Base-by-base conservation (phyloP, 192 early-diverging fungal species). In the Backusella psychrophila region DNA sequence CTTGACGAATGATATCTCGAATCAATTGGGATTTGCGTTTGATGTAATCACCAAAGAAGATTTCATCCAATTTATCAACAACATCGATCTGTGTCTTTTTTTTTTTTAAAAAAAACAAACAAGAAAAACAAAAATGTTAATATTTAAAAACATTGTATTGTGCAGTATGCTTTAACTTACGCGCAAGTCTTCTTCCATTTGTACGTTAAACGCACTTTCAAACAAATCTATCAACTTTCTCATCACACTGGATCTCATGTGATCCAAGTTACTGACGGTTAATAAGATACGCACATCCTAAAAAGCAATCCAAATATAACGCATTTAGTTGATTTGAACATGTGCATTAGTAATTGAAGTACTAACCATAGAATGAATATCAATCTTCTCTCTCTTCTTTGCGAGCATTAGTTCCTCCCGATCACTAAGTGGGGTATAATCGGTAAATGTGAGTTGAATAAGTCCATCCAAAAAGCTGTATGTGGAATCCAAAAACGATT, bases 41-140 rank as follows among this genome's bases (percentile, higher is more conserved):
- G 73, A 96, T 89, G 72, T 96, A 99, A 78, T 93, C 94, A 9
- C 90, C 87, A 80, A 98, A 96, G 44, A 98, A 80, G 66, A 97
- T 90, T 17, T 78, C 85, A 80, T 97, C 94, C 71, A 98, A 77
- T 71, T 94, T 90, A 71, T 90, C 87, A 63, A 93, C 84, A 41
- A 90, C 90, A 78, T 91, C 89, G 26, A 90, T 88, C 19, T 96
- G 81, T 35, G 84, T 85, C 89, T 94, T 33, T 33, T 33, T 33
- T 33, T 33, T 33, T 33, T 33, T 33, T 33, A 33, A 21, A 71
- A 21, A 29, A 21, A 65, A 65, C n/a, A n/a, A n/a, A n/a, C n/a
- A n/a, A n/a, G n/a, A 29, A 7, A 14, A 29, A 46, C 2, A 39
- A 70, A 23, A 12, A 3, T 0, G 17, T 33, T 33, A 33, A 33